Conservation (phyloP, 164 flowering plant genomes). For the Magnolia changhungtana region DNA sequence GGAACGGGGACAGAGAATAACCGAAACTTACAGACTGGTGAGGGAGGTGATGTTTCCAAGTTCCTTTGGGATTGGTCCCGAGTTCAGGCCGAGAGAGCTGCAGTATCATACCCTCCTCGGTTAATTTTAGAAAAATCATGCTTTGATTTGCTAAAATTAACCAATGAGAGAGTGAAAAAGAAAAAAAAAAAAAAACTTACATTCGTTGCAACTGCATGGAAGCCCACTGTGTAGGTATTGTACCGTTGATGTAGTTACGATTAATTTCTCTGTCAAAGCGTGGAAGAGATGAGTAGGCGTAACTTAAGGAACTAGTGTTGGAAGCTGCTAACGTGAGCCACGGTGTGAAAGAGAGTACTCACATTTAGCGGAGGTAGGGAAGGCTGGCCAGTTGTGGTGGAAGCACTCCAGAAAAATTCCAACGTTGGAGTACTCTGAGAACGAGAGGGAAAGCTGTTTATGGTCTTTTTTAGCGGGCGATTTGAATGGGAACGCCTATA, state of each 20-base stretch:
- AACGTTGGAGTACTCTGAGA: conserved; percentile 10
- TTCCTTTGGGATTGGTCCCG: conserved; percentile 23
- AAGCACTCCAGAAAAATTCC: conserved; percentile 59
- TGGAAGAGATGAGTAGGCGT: not conserved
- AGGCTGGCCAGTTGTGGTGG: conserved; percentile 55
- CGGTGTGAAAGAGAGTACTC: not conserved
- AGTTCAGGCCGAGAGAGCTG: conserved; percentile 50
- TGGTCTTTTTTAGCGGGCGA: too few relatives aligned
- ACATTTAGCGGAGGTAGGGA: conserved; percentile 36
- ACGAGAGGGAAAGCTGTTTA: too few relatives aligned
- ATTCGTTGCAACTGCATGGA: conserved; percentile 38
- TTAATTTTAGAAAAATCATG: too few relatives aligned
- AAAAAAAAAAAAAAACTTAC: conserved; percentile 40
- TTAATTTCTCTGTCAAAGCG: conserved; percentile 50
- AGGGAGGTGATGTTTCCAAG: conserved; percentile 41
- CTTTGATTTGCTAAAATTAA: too few relatives aligned
- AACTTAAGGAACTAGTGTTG: not conserved
- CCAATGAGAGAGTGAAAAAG: too few relatives aligned
- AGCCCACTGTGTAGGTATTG: conserved; percentile 70
- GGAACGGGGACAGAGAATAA: not conserved
- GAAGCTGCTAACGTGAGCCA: not conserved
- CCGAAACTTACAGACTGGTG: conserved; percentile 31
- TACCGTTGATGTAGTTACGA: conserved; percentile 63
- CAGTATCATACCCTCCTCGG: conserved; percentile 7
- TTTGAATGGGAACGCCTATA: not conserved